These are phyloP conservation scores for Talaromyces sp. DNA, from an alignment of 2,329 filamentous ascomycete genomes.

Conservation along the genomic window DNA sequence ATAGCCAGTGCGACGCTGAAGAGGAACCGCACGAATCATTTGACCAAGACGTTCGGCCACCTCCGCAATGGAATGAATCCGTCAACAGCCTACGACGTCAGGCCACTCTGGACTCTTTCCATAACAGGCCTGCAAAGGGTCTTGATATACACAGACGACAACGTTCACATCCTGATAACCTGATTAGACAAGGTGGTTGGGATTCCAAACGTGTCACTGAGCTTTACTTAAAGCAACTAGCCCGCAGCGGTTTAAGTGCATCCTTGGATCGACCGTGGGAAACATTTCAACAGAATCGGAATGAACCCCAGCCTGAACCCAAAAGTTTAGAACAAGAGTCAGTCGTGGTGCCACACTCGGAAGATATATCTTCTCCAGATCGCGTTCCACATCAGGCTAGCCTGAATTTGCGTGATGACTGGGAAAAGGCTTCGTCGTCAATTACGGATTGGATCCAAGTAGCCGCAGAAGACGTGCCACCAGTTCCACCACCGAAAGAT, in stretches of 20 bases:
- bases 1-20: constrained; percentile 33
- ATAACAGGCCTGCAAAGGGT: constrained; percentile 34
- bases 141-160: constrained; percentile 34
- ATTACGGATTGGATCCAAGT: constrained; percentile 47
- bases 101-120: constrained; percentile 7
- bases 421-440: constrained; percentile 46
- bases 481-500: constrained; percentile 28
- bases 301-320: constrained; percentile 18
- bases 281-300: constrained; percentile 16
- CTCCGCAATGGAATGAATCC: constrained; percentile 5
- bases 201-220: constrained; percentile 52
- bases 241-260: constrained; percentile 28
- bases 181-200: constrained; percentile 52
- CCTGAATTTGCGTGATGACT: constrained; percentile 43
- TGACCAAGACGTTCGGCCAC: constrained; percentile 10
- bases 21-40: constrained; percentile 29
- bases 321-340: constrained; percentile 33
- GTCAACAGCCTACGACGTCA: background rate
- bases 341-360: constrained; percentile 27
- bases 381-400: constrained; percentile 37
- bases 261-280: constrained; percentile 22
- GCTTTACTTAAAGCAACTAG: constrained; percentile 50
- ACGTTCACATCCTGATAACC: constrained; percentile 40
- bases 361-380: constrained; percentile 19
- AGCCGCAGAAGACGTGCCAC: constrained; percentile 35